Percentiles rank a stretch among this genome's conserved stretches.
These are phyloP conservation scores for Podospora pseudoanserina DNA, from an alignment of 495 filamentous ascomycete genomes.

Conservation along the genomic window DNA sequence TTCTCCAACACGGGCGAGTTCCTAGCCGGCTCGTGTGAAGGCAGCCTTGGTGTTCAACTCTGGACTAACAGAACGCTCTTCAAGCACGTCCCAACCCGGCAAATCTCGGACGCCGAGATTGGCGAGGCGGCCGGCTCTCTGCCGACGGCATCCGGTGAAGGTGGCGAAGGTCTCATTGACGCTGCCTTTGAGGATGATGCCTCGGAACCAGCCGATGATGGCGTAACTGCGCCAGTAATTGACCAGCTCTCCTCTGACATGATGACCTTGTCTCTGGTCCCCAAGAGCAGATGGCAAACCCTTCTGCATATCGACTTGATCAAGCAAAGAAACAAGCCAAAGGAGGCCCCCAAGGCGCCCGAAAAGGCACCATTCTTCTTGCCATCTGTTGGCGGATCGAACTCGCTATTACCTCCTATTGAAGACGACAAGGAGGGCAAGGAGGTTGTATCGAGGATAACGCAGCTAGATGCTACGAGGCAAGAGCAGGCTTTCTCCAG, in stretches of 20 bases:
- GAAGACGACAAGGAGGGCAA: conserved; percentile 14
- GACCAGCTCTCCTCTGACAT: conserved; percentile 78
- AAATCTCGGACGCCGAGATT: conserved; percentile 72
- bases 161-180: conserved; percentile 60
- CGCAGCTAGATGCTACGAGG: conserved; percentile 37
- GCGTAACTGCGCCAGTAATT: conserved; percentile 46
- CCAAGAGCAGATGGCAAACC: conserved; percentile 88
- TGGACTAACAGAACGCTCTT: conserved; percentile 94
- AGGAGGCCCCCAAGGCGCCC: conserved; percentile 82
- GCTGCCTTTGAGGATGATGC: conserved; percentile 62
- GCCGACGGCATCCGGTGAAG: conserved; percentile 81
- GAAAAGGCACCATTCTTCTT: conserved; percentile 97
- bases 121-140: conserved; percentile 53
- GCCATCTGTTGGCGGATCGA: conserved; percentile 55
- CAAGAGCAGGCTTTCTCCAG: conserved; percentile 56
- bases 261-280: conserved; percentile 83
- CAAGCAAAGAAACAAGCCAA: conserved; percentile 90
- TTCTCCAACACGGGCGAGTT: conserved; percentile 91
- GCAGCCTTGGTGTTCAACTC: conserved; percentile 80
- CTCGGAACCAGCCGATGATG: conserved; percentile 43
- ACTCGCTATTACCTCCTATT: conserved; percentile 27
- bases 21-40: conserved; percentile 81
- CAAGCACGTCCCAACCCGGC: conserved; percentile 76
- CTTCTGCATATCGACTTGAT: conserved; percentile 87
- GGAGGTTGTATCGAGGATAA: conserved; percentile 35